Percentiles rank a stretch among this genome's conserved stretches.
phyloP scores from a whole-genome alignment of 805 yeast genomes.

The Cyberlindnera meyerae region DNA sequence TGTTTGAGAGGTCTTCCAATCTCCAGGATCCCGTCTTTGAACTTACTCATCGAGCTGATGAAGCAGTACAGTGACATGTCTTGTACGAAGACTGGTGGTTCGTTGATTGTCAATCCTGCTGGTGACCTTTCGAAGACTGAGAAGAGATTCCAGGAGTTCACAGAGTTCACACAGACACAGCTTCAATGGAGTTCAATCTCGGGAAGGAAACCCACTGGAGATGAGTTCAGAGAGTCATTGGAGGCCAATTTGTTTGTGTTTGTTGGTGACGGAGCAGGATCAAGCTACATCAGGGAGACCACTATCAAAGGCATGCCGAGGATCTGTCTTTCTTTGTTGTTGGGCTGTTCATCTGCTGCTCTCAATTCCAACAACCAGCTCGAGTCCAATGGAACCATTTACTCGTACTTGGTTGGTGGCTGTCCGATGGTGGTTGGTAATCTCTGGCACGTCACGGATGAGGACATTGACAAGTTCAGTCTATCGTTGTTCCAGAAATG shows the following conservation, averaged over 20 bases:
- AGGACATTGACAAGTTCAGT: constrained; percentile 83
- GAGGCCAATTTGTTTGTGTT: constrained; percentile 56
- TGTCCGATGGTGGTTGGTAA: constrained; percentile 80
- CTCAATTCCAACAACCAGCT: constrained; percentile 52
- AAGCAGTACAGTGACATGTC: constrained; percentile 16
- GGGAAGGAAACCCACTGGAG: constrained; percentile 56
- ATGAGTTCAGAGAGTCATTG: constrained; percentile 42
- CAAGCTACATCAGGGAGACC: constrained; percentile 61
- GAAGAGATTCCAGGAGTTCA: constrained; percentile 41
- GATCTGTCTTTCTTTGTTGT: constrained; percentile 58
- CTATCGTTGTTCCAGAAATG: constrained; percentile 54
- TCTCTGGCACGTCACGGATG: constrained; percentile 96
- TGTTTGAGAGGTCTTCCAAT: constrained; percentile 50
- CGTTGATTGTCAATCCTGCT: constrained; percentile 76
- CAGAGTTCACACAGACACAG: constrained; percentile 28
- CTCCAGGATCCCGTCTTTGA: constrained; percentile 70
- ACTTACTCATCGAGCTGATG: constrained; percentile 37
- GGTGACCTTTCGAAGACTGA: constrained; percentile 73
- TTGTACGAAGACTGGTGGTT: constrained; percentile 33
- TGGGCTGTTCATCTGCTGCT: constrained; percentile 90
- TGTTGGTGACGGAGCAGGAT: constrained; percentile 97
- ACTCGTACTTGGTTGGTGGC: constrained; percentile 73
- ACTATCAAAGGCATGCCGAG: constrained; percentile 39
- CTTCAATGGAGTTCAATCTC: constrained; percentile 48
- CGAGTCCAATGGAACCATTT: constrained; percentile 73